These are phyloP conservation scores for Crithidia mellificae DNA, from an alignment of 208 protist genomes.

Conservation along the genomic window DNA sequence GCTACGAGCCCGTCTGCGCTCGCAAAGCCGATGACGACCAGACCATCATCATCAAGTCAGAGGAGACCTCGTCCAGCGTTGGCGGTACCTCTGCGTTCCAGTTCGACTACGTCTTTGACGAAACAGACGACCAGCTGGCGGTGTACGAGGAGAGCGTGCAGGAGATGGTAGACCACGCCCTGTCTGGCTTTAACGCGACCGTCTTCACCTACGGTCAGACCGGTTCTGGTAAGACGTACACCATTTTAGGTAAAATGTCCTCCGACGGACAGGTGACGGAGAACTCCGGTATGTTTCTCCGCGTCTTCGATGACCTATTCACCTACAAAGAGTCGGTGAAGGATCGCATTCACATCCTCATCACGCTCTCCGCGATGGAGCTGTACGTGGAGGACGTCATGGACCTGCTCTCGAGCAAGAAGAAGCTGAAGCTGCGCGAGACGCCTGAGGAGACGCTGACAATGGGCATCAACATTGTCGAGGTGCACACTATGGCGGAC, in stretches of 20 bases:
- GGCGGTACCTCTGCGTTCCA: constrained; percentile 52
- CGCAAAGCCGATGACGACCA: constrained; percentile 73
- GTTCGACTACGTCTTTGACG: constrained; percentile 89
- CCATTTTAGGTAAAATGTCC: constrained; percentile 79
- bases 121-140: constrained; percentile 61
- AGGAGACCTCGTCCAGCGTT: constrained; percentile 48
- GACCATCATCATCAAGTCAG: constrained; percentile 69
- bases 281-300: constrained; percentile 78
- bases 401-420: constrained; percentile 82
- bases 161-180: constrained; percentile 79
- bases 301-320: constrained; percentile 88
- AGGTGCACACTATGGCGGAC: constrained; percentile 74
- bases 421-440: constrained; percentile 83
- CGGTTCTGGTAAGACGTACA: constrained; percentile 91
- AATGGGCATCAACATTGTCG: constrained; percentile 57
- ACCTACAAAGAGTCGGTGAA: constrained; percentile 52
- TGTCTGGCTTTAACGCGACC: constrained; percentile 78
- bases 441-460: constrained; percentile 74
- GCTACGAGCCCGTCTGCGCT: constrained; percentile 69
- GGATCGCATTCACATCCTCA: constrained; percentile 55
- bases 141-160: constrained; percentile 87
- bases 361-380: constrained; percentile 87
- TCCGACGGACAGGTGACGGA: constrained; percentile 39
- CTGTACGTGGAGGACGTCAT: constrained; percentile 88
- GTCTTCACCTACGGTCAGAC: constrained; percentile 93